Evolutionary conservation across 2,329 filamentous ascomycete genomes (phyloP).

Genomic region (Thelonectria olida): DNA sequence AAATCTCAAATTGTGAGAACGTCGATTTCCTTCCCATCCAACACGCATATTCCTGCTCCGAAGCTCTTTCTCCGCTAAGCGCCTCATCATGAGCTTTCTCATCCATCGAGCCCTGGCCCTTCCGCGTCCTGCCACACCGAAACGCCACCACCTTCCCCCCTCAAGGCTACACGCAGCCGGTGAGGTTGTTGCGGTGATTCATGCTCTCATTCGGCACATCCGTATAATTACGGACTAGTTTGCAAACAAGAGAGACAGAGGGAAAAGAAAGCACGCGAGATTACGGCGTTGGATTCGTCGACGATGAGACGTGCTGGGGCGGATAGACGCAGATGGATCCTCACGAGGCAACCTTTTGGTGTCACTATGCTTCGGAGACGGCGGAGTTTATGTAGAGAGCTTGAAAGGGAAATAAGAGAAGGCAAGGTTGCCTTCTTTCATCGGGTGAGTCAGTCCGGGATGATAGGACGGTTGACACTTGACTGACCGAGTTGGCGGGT

Average conservation of each 20-base stretch:
- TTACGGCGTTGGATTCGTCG: too few relatives aligned
- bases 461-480: not conserved
- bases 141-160: not conserved
- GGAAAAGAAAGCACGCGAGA: too few relatives aligned
- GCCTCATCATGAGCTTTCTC: too few relatives aligned
- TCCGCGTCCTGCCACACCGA: not conserved
- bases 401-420: not conserved
- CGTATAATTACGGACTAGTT: not conserved
- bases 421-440: not conserved
- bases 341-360: not conserved
- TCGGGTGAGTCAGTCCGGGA: not conserved
- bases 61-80: too few relatives aligned
- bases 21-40: too few relatives aligned
- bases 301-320: too few relatives aligned
- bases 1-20: too few relatives aligned
- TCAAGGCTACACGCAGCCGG: not conserved
- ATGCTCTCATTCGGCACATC: not conserved
- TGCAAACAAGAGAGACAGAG: not conserved
- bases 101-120: too few relatives aligned
- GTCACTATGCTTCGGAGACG: not conserved
- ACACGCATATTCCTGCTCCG: too few relatives aligned
- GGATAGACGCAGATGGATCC: not conserved
- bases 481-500: too few relatives aligned
- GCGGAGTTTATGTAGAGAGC: not conserved
- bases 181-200: not conserved